Base-by-base conservation (phyloP, 2,329 filamentous ascomycete genomes). In the Fonsecaea multimorphosa region DNA sequence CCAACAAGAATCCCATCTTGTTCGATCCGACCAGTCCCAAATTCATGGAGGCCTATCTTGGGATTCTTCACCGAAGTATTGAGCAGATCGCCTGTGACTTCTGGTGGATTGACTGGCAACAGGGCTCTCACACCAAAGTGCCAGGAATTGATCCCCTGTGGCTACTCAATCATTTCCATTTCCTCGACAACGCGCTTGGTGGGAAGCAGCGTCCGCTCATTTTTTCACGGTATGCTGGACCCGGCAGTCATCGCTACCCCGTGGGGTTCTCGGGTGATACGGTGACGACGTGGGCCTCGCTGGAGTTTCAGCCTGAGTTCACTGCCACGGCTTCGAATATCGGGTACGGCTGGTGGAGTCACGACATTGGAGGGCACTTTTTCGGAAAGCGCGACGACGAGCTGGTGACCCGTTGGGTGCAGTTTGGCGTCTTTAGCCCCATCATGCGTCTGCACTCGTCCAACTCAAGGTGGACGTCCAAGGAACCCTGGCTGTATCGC, bases 51-150 rank as follows among this genome's bases (percentile, higher is more conserved):
- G 86, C 85, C 0, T 89, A 86, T 70, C 82, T 88, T 52, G 80
- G 83, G 56, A 81, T 87, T 1, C 78, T 89, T 4, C 85, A 88
- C 64, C 79, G 82, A 12, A 76, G 79, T 14, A 77, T 88, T 31
- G 86, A 89, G 67, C 77, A 82, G 0, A 77, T 85, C 8, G 86
- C 84, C 0, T 80, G 83, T 24, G 86, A 89, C 71, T 88, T 89
- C 63, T 88, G 86, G 85, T 89, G 87, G 87, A 81, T 89, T 31
- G 87, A 89, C 73, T 89, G 87, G 87, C 87, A 89, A 73, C 87
- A 89, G 73, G 87, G 87, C 1, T 76, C 78, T 1, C 77, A 80
- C 63, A 86, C 85, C 1, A 79, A 80, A 36, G 79, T 88, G 5
- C 82, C 81, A 0, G 86, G 86, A 1, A 77, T 89, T 2, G 87